These are phyloP conservation scores for Colletotrichum sp. DNA, from an alignment of 2,329 filamentous ascomycete species.

Conservation along the genomic window DNA sequence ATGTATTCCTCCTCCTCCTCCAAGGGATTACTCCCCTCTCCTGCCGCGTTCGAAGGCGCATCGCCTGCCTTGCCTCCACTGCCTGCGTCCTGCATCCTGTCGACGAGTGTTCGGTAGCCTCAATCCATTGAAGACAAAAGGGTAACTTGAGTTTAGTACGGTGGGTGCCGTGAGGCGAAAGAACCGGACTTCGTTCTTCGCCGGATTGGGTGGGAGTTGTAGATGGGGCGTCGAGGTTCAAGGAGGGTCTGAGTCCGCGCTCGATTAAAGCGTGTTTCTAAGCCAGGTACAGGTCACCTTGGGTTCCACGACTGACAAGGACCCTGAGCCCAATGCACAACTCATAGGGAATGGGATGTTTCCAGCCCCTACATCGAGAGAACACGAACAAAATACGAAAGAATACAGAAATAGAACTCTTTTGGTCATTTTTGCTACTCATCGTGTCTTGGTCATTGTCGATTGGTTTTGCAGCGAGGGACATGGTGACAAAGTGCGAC, in stretches of 20 bases:
- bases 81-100: neutral
- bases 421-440: neutral
- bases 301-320: neutral
- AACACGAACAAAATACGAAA: neutral
- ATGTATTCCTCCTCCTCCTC: constrained; percentile 22
- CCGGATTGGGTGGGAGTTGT: neutral
- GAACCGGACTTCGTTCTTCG: neutral
- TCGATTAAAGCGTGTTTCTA: neutral
- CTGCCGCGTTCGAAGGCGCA: neutral
- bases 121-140: neutral
- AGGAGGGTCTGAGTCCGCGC: neutral
- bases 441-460: neutral
- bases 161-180: neutral
- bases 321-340: neutral
- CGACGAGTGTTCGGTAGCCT: neutral
- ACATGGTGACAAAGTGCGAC: neutral
- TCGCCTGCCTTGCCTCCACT: neutral
- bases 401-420: neutral
- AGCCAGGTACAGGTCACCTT: neutral
- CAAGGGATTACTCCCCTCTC: neutral
- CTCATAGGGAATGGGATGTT: neutral
- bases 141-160: neutral
- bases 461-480: neutral
- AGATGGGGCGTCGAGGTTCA: neutral
- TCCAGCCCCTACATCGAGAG: neutral